Percentiles rank a stretch among this genome's conserved stretches.
phyloP scores from a whole-genome alignment of 2,329 filamentous ascomycete genomes.

The Albifimbria verrucaria region DNA sequence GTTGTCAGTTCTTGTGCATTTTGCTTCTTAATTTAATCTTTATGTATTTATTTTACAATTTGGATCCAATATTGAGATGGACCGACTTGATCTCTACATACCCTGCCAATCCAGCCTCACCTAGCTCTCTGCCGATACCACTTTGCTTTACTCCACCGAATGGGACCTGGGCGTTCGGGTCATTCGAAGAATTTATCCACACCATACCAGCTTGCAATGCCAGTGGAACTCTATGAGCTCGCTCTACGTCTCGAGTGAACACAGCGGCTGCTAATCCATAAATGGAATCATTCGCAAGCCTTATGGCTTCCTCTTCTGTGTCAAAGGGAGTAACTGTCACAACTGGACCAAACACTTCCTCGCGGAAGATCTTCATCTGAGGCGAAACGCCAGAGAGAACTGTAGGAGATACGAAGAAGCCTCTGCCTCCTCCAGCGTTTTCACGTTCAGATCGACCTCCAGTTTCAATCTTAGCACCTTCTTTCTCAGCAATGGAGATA shows the following conservation, averaged over 20 bases:
- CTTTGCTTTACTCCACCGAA: conserved; percentile 7
- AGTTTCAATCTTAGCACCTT: conserved; percentile 64
- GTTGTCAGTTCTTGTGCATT: no score
- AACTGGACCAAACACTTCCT: conserved; percentile 46
- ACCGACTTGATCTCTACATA: conserved; percentile 4
- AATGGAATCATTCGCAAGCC: conserved; percentile 47
- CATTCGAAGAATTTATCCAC: conserved; percentile 39
- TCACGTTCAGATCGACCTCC: conserved; percentile 46
- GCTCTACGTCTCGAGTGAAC: conserved; percentile 57
- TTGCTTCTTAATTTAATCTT: no score
- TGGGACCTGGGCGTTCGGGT: background rate
- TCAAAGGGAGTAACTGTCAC: conserved; percentile 39
- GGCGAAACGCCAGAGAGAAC: conserved; percentile 39
- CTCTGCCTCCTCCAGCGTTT: conserved; percentile 33
- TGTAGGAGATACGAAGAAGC: conserved; percentile 44
- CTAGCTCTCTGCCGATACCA: conserved; percentile 5
- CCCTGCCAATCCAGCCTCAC: conserved; percentile 1
- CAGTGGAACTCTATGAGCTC: conserved; percentile 45
- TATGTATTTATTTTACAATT: background rate
- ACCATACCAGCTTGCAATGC: conserved; percentile 59
- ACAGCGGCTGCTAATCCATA: conserved; percentile 61
- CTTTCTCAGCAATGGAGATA: conserved; percentile 64
- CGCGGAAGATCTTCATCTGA: conserved; percentile 41
- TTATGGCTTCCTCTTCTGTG: conserved; percentile 38
- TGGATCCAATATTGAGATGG: background rate